phyloP scores from a whole-genome alignment of 2,329 filamentous ascomycete genomes.

The Xylariaceae sp. region DNA sequence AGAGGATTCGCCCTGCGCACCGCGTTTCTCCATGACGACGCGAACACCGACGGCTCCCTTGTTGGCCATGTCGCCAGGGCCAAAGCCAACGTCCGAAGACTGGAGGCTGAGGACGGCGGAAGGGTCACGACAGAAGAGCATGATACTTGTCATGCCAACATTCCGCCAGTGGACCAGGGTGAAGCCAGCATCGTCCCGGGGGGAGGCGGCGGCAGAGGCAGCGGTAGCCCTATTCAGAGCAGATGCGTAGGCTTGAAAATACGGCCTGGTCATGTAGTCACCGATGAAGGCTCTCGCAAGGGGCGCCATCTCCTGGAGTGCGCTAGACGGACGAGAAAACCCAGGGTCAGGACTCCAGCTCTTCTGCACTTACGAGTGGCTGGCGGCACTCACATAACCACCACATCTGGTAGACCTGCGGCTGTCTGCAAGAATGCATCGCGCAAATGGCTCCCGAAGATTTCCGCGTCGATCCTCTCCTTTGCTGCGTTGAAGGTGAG shows the following conservation, averaged over 20 bases:
- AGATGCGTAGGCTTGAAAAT: constrained; percentile 65
- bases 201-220: constrained; percentile 27
- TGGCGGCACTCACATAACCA: constrained; percentile 47
- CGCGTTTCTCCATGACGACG: constrained; percentile 50
- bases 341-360: constrained; percentile 10
- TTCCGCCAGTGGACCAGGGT: constrained; percentile 66
- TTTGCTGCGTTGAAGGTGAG: constrained; percentile 89
- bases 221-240: constrained; percentile 66
- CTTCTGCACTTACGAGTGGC: background rate
- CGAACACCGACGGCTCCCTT: constrained; percentile 86
- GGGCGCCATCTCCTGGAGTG: constrained; percentile 88
- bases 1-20: constrained; percentile 26
- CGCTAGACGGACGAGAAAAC: constrained; percentile 37
- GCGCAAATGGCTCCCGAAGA: constrained; percentile 68
- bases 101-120: constrained; percentile 60
- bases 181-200: constrained; percentile 47
- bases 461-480: constrained; percentile 59
- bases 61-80: constrained; percentile 84
- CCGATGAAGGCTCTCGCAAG: constrained; percentile 81
- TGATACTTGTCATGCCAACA: constrained; percentile 82
- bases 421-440: constrained; percentile 47
- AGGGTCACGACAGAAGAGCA: constrained; percentile 71
- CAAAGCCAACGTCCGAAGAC: constrained; percentile 78
- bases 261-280: constrained; percentile 69
- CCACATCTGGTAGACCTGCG: constrained; percentile 45